Base-by-base conservation (phyloP, 177 flowering plant species). In the Vitis hybrid region DNA sequence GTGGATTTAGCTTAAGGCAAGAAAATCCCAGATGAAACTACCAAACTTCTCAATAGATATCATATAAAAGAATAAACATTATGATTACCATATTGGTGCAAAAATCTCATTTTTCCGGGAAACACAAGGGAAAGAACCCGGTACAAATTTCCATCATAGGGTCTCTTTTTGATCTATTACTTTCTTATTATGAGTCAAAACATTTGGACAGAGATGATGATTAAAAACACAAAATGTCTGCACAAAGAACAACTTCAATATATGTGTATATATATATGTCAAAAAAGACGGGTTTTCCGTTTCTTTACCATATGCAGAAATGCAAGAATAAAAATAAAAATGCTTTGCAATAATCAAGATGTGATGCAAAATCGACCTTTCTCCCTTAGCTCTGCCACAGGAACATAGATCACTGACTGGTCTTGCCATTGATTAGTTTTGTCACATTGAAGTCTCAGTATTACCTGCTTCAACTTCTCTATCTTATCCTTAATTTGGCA, bases 321-420 rank as follows among this genome's bases (percentile, higher is more conserved):
- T 16, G 16, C 8, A 39, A 39, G 45, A 39, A 39, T 39, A 39
- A 4, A 13, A 51, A 53, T 26, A 26, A 60, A 68, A 67, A 61
- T 15, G 15, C 15, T 26, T 7, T 68, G 72, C 53, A 67, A 68
- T 55, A n/a, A 49, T 33, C 12, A 51, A 22, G 3, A 31, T 29
- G 56, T 10, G 22, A 7, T 12, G 21, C 22, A 16, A 65, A 4
- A 62, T 87, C 81, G 83, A 22, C 58, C 51, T 67, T 85, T 93
- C 80, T 89, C 97, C 76, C 72, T 88, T 33, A 94, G 68, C 74
- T 81, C 89, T 60, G 89, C 97, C 14, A 90, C 74, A 5, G 98
- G 98, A 78, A 94, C 85, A 83, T 79, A 88, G 19, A 87, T 70
- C 15, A 89, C 82, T 69, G 62, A 57, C 11, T 49, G 78, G 67